Conservation (phyloP, 2,329 filamentous ascomycete species). For the Penicillium sp. region DNA sequence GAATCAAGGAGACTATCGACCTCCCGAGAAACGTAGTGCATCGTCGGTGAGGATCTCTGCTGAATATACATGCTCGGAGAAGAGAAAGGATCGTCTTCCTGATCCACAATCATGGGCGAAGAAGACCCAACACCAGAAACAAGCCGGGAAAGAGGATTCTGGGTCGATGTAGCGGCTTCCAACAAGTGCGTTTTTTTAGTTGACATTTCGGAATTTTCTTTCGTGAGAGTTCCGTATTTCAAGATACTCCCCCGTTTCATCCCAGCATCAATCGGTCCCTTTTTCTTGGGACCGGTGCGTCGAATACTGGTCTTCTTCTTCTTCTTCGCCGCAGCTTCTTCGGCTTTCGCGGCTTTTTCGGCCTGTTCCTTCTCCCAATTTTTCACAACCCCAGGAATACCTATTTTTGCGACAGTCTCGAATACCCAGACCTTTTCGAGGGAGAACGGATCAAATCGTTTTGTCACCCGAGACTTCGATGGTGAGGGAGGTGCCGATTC, state of each 20-base stretch:
- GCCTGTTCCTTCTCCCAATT: constrained; percentile 58
- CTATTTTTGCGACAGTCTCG: constrained; percentile 62
- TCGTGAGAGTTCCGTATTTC: constrained; percentile 43
- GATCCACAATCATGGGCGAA: constrained; percentile 9
- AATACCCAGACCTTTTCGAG: constrained; percentile 69
- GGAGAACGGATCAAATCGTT: constrained; percentile 62
- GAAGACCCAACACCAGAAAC: constrained; percentile 1
- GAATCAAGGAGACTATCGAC: constrained; percentile 28
- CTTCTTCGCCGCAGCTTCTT: constrained; percentile 26
- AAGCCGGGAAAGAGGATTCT: constrained; percentile 12
- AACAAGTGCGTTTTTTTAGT: constrained; percentile 33
- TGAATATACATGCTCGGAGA: constrained; percentile 22
- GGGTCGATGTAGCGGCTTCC: constrained; percentile 27
- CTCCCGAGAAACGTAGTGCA: constrained; percentile 9
- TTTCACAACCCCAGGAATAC: constrained; percentile 64
- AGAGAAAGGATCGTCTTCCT: constrained; percentile 12
- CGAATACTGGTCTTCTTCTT: constrained; percentile 31
- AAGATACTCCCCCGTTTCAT: constrained; percentile 45
- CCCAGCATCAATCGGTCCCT: constrained; percentile 40
- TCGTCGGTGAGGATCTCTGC: constrained; percentile 8
- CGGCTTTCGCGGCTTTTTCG: constrained; percentile 30
- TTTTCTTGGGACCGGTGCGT: constrained; percentile 35
- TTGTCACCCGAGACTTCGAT: constrained; percentile 31
- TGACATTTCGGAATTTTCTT: constrained; percentile 33
- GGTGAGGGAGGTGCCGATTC: constrained; percentile 25